Base-by-base conservation (phyloP, 345 rosid genomes). In the Brassica rapa region DNA sequence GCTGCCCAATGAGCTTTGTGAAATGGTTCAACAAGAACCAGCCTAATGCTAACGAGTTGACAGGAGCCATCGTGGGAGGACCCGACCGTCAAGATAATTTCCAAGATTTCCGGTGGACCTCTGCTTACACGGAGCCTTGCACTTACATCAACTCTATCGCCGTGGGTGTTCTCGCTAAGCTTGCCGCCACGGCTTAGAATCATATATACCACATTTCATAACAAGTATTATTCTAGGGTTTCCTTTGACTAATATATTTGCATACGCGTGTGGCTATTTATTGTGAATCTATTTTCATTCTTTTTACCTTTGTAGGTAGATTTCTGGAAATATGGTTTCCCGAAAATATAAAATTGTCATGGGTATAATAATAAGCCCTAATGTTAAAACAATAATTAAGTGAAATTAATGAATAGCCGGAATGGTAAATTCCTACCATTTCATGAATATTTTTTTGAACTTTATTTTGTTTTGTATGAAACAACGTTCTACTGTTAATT, bases 41-140 rank as follows among this genome's bases (percentile, higher is more conserved):
- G 5, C 90, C 98, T 9, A 95, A 95, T 80, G 82, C 90, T 12
- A 89, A 95, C 65, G 94, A 88, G 84, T 86, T 92, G 14, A 91
- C 98, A 0, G 98, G 98, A 4, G 97, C 98, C n/a, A 84, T 92
- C 51, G 73, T 95, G 0, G 99, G 99, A 5, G 99, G 99, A 65
- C 99, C 98, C 2, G 97, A 95, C 82, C 83, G 80, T 29, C 51
- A 77, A 30, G 99, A 92, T 72, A 39, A 85, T 5, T 95, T 91
- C 77, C 80, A 71, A 0, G 99, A 95, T 79, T 62, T 84, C 30
- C 88, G 96, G 6, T 84, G 87, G 87, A 82, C 83, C 9, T 90
- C 96, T 0, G 67, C 83, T 3, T 83, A 76, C 61, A 95, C 99
- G 0, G 99, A 95, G 81, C 98, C 99, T 14, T 91, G 99, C 82